Evolutionary conservation across 176 grass and related monocot species (phyloP), one percentile per base, ranked within the genome.

Genomic region (Lolium rigidum): DNA sequence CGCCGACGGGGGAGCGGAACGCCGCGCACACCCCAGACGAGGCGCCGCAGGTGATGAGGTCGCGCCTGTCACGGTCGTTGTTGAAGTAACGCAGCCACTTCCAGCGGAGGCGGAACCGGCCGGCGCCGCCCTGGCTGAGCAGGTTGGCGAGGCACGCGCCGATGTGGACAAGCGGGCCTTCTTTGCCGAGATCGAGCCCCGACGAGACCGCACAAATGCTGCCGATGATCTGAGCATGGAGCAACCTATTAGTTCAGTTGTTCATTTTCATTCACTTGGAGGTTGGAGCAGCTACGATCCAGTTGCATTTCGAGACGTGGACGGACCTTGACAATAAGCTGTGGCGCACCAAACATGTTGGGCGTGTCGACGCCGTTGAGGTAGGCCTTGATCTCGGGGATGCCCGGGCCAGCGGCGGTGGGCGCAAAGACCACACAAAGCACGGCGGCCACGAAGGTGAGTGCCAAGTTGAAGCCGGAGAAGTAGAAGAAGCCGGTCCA

Each of bases 291-390:
- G 41, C 41, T 43, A 35, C 31, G 31, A 35, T 35, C 31, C 31
- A 35, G 31, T 35, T 35, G 31, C 31, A 35, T 35, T 35, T 35
- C 31, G 31, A 35, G 31, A 35, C 2, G 31, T 43, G 41, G 41
- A 43, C 41, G 41, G 41, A 43, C 41, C 96, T 98, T 98, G 71
- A 98, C 97, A 18, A 98, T 82, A 16, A 98, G 86, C 24, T 92
- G 92, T 5, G 88, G 87, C 10, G 60, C 79, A 64, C 94, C 92
- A 57, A 92, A 98, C 97, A 98, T 98, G 76, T 98, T 88, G 9
- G 97, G 93, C 18, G 97, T 98, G 85, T 98, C 94, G n/a, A 98
- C 86, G 84, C 97, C 97, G 86, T 95, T 98, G 69, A 98, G 97
- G 74, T 95, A 98, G 18, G 97, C 97, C 76, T 98, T 98, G 82